phyloP scores from a whole-genome alignment of 108 stramenopile genomes.

The Nitzschia sp. region DNA sequence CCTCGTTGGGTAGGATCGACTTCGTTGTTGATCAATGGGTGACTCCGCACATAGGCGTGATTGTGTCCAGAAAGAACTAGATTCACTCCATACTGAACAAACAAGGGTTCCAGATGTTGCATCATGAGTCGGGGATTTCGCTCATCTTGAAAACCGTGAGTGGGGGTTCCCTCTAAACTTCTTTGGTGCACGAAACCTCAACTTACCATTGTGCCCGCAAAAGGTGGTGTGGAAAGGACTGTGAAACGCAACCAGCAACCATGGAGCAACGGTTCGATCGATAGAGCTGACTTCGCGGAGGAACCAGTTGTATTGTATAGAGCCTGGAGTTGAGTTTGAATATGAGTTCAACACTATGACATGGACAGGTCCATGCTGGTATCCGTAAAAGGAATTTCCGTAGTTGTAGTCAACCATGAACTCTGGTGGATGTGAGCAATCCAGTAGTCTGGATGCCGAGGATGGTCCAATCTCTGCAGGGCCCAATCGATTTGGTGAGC shows the following conservation, averaged over 20 bases:
- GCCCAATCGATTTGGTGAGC: constrained; percentile 53
- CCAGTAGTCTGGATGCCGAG: constrained; percentile 2
- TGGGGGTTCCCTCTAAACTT: neutral
- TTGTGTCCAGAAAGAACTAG: constrained; percentile 84
- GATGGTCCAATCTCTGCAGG: constrained; percentile 9
- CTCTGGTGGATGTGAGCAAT: constrained; percentile 28
- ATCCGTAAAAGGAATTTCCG: constrained; percentile 82
- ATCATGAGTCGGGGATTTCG: constrained; percentile 43
- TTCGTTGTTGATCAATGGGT: constrained; percentile 34
- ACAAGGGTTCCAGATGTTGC: constrained; percentile 73
- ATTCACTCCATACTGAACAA: constrained; percentile 74
- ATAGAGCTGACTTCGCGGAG: constrained; percentile 20
- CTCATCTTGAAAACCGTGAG: constrained; percentile 30
- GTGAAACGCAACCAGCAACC: constrained; percentile 76
- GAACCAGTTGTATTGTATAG: constrained; percentile 70
- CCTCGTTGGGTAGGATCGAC: constrained; percentile 21
- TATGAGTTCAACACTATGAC: constrained; percentile 77
- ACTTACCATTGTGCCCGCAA: constrained; percentile 44
- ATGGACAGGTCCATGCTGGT: constrained; percentile 63
- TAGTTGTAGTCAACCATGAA: constrained; percentile 50
- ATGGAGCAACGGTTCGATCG: constrained; percentile 71
- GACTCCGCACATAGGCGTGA: constrained; percentile 83
- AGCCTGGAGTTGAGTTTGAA: constrained; percentile 43
- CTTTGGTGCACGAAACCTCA: neutral
- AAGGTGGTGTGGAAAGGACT: constrained; percentile 79